Base-by-base conservation (phyloP, 306 rosid genomes). In the Castanea crenata region DNA sequence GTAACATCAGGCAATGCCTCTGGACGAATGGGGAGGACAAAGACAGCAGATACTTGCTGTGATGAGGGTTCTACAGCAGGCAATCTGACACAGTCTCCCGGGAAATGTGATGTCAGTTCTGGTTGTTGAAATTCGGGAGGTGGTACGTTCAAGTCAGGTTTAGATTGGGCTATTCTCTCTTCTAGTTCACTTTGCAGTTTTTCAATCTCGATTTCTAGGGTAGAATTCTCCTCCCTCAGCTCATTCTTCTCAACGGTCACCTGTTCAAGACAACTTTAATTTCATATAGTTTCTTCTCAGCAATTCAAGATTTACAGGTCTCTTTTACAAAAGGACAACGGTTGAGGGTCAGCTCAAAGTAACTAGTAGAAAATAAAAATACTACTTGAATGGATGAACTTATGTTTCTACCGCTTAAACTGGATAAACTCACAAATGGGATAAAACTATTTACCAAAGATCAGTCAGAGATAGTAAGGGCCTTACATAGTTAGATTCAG, bases 401-500 rank as follows among this genome's bases (percentile, higher is more conserved):
- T 21, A 1, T 70, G 55, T n/a, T 27, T 62, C 49, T 19, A 44
- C 20, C 44, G 6, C 69, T 76, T 76, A 46, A 81, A 55, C 44
- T 41, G 19, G 15, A 29, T 34, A 34, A 34, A 6, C 1, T 34
- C 35, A 34, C 35, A 34, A 6, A 34, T 34, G 35, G 35, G 35
- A 34, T 29, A 29, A 63, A 35, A 63, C 21, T 18, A 31, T 65
- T 65, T 32, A 65, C 46, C 49, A 65, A 12, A 65, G 23, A 32
- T 32, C 25, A 65, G 74, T 12, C 8, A 81, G 23, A 49, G 49
- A 55, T 21, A 74, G 69, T 19, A 10, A 35, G 34, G 55, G 56
- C 31, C 96, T 91, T 86, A 95, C 99, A 64, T 95, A 93, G 51
- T 65, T 77, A 32, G 96, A 90, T 87, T 92, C 98, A 20, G 97